These are phyloP conservation scores for Vigna trinervia DNA, from an alignment of 306 rosid genomes.

Conservation along the genomic window DNA sequence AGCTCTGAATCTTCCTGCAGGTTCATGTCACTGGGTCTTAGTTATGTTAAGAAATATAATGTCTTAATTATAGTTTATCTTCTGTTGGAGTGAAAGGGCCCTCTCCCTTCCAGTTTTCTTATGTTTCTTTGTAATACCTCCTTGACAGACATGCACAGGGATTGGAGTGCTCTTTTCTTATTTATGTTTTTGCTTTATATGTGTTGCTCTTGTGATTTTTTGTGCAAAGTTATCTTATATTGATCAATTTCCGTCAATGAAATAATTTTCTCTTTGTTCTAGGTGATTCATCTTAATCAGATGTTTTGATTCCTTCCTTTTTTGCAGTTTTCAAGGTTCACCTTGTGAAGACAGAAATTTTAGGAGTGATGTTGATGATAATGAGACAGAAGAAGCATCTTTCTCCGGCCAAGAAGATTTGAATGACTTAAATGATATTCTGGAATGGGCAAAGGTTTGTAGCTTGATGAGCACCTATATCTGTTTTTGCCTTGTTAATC, in stretches of 20 bases:
- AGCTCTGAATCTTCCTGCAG: slow-evolving; percentile 98
- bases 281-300: slow-evolving; percentile 32
- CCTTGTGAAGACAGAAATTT: slow-evolving; percentile 86
- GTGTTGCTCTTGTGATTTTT: not conserved
- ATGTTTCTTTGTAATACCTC: slow-evolving; percentile 6
- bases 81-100: slow-evolving; percentile 7
- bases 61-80: slow-evolving; percentile 10
- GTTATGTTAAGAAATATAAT: slow-evolving; percentile 6
- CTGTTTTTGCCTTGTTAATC: slow-evolving; percentile 33
- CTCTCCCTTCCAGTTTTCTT: not conserved
- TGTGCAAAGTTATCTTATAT: slow-evolving; percentile 13
- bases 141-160: slow-evolving; percentile 16
- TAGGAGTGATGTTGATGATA: slow-evolving; percentile 87
- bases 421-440: slow-evolving; percentile 78
- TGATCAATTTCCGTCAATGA: slow-evolving; percentile 11
- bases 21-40: slow-evolving; percentile 52
- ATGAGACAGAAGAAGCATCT: slow-evolving; percentile 89
- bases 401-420: slow-evolving; percentile 92
- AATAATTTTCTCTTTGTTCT: slow-evolving; percentile 28
- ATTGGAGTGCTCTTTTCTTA: slow-evolving; percentile 30
- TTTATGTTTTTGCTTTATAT: not conserved
- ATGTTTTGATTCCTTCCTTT: slow-evolving; percentile 43
- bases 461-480: slow-evolving; percentile 25
- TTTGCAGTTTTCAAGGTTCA: slow-evolving; percentile 91
- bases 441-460: slow-evolving; percentile 96